Conservation (phyloP, 2,329 filamentous ascomycete species). For the Teratosphaeria zuluensis region DNA sequence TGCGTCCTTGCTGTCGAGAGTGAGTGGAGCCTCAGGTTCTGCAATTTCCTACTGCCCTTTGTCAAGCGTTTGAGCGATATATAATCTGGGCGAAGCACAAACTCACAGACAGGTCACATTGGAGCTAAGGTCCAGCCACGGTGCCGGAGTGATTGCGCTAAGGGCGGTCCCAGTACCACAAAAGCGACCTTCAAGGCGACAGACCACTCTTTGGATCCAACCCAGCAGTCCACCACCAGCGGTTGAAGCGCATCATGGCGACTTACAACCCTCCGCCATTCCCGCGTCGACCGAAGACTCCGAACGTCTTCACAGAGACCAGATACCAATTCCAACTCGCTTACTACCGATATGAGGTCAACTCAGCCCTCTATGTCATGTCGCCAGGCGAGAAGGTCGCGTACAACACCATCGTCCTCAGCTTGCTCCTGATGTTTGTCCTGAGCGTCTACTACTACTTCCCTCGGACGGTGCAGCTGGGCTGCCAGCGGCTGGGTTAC, state of each 20-base stretch:
- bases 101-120: not conserved
- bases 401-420: constrained; percentile 17
- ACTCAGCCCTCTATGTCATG: constrained; percentile 21
- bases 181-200: not conserved
- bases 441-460: constrained; percentile 14
- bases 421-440: constrained; percentile 9
- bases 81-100: not conserved
- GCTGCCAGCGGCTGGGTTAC: constrained; percentile 10
- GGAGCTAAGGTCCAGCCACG: not conserved
- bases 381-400: constrained; percentile 18
- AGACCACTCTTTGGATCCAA: not conserved
- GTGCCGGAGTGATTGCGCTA: not conserved
- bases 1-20: not conserved
- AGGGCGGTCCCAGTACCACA: not conserved
- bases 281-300: constrained; percentile 13
- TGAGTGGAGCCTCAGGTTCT: not conserved
- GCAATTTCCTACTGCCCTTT: not conserved
- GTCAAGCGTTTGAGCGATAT: not conserved
- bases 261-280: constrained; percentile 17
- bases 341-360: constrained; percentile 21
- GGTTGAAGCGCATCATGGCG: constrained; percentile 10
- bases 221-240: not conserved
- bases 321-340: constrained; percentile 15
- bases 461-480: constrained; percentile 7
- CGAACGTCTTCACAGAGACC: constrained; percentile 10